Evolutionary conservation across 345 rosid species (phyloP).

Genomic region (Hibiscus tridactylites): DNA sequence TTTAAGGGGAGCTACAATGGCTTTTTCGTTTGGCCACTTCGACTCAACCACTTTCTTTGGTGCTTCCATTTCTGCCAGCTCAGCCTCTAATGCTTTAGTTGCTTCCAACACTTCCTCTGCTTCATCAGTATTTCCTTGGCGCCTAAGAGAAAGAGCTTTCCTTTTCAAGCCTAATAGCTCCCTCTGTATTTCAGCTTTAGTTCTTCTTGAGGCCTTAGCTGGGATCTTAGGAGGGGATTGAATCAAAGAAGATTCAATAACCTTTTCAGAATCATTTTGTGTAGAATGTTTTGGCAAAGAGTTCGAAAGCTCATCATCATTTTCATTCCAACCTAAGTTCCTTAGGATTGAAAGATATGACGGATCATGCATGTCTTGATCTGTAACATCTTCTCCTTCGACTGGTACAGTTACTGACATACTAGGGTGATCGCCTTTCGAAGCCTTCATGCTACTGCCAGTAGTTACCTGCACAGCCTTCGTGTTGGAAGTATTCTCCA

Average conservation of each 20-base stretch:
- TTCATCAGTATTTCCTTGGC: constrained; percentile 66
- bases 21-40: constrained; percentile 13
- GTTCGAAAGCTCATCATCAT: constrained; percentile 23
- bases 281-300: constrained; percentile 17
- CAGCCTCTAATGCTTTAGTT: constrained; percentile 55
- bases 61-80: constrained; percentile 52
- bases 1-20: not conserved
- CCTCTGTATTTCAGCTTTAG: constrained; percentile 73
- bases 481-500: constrained; percentile 34
- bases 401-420: constrained; percentile 18
- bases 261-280: constrained; percentile 20
- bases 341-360: constrained; percentile 43
- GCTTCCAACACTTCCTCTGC: constrained; percentile 58
- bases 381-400: constrained; percentile 54
- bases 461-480: constrained; percentile 16
- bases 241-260: constrained; percentile 15
- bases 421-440: constrained; percentile 19
- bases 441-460: constrained; percentile 15
- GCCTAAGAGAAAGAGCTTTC: constrained; percentile 69
- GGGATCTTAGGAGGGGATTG: constrained; percentile 16
- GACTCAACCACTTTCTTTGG: constrained; percentile 30
- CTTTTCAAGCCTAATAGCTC: constrained; percentile 76
- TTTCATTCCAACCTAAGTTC: constrained; percentile 66
- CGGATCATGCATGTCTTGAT: constrained; percentile 64
- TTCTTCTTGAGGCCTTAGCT: constrained; percentile 32